Conservation (phyloP, 2,329 filamentous ascomycete species). For the Epichloe amarillans region DNA sequence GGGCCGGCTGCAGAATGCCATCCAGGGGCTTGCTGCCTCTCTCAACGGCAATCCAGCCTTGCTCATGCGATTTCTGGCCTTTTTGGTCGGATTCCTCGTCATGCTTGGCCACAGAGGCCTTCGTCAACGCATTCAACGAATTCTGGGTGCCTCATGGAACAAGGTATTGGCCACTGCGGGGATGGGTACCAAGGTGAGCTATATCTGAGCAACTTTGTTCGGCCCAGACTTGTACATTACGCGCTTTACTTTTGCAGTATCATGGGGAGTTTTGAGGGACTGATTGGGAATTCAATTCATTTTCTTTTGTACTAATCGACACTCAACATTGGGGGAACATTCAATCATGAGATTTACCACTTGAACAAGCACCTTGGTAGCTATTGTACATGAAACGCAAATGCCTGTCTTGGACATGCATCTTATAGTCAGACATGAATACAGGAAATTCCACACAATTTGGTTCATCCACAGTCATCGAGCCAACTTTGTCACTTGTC, state of each 20-base stretch:
- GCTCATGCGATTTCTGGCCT: conserved; percentile 54
- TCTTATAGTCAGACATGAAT: too few species aligned
- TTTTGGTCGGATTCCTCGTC: conserved; percentile 64
- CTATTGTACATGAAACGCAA: neutral
- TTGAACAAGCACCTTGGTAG: neutral
- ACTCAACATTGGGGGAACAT: neutral
- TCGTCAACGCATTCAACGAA: conserved; percentile 57
- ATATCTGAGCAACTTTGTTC: conserved; percentile 46
- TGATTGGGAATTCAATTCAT: neutral
- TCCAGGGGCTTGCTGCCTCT: conserved; percentile 36
- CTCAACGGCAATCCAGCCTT: conserved; percentile 44
- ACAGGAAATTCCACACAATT: too few species aligned
- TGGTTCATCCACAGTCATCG: too few species aligned
- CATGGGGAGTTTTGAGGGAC: conserved; percentile 15
- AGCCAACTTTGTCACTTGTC: too few species aligned
- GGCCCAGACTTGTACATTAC: conserved; percentile 5
- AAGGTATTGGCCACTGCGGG: conserved; percentile 77
- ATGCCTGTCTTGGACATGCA: too few species aligned
- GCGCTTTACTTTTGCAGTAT: conserved; percentile 10
- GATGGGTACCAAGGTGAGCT: conserved; percentile 96
- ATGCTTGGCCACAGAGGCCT: conserved; percentile 64
- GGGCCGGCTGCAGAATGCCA: conserved; percentile 34
- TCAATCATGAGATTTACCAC: neutral
- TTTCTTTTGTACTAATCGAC: neutral
- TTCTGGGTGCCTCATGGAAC: conserved; percentile 59